Evolutionary conservation across 208 protist species (phyloP).

Genomic region (Willaertia magna): DNA sequence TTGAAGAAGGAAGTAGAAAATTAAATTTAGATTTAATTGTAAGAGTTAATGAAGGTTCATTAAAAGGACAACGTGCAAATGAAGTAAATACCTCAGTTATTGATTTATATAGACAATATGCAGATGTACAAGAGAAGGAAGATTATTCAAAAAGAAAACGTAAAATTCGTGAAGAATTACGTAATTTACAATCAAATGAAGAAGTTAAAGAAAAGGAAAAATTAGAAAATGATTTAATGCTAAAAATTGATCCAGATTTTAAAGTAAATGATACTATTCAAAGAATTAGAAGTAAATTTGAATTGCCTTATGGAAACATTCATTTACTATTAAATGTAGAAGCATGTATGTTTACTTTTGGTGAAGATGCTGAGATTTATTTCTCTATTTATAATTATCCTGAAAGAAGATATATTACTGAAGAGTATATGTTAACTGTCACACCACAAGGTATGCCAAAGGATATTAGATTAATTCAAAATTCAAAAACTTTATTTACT

Average conservation of each 20-base stretch:
- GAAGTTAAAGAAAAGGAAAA: not conserved
- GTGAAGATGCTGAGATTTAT: not conserved
- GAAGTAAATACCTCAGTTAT: constrained; percentile 5
- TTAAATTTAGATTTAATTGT: constrained; percentile 17
- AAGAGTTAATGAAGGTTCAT: not conserved
- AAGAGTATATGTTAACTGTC: not conserved
- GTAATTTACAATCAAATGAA: not conserved
- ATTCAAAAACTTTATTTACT: not conserved
- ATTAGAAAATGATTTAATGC: not conserved
- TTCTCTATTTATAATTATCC: not conserved
- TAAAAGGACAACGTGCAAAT: constrained; percentile 11
- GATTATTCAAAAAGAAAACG: not conserved
- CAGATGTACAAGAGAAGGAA: not conserved
- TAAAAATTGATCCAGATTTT: not conserved
- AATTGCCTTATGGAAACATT: not conserved
- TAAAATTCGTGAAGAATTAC: not conserved
- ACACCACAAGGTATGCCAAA: constrained; percentile 10
- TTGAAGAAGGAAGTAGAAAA: constrained; percentile 6
- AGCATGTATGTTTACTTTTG: constrained; percentile 10
- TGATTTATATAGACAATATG: constrained; percentile 5
- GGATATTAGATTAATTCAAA: not conserved
- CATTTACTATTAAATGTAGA: not conserved
- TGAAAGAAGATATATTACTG: not conserved
- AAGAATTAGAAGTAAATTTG: not conserved
- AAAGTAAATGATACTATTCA: not conserved